Evolutionary conservation across 2,329 filamentous ascomycete genomes (phyloP).

Genomic region (Trichoderma citrinoviride): DNA sequence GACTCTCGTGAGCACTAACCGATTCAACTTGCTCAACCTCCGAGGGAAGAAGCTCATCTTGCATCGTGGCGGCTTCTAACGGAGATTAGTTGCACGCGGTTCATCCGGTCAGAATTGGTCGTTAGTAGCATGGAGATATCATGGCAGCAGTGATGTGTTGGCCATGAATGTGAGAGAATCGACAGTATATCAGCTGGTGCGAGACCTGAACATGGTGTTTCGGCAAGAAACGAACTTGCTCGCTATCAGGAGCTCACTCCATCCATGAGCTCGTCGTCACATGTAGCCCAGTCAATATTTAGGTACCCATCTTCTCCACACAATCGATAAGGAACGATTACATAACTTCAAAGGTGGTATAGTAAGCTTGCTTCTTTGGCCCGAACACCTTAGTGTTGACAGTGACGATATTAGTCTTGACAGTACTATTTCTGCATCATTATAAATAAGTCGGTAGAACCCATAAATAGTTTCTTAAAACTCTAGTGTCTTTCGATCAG

Average conservation of each 20-base stretch:
- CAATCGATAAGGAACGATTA: neutral
- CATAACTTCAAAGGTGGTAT: neutral
- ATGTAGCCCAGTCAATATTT: neutral
- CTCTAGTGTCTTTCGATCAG: too few relatives aligned
- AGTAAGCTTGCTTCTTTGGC: neutral
- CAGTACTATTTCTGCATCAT: too few relatives aligned
- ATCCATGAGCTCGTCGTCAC: neutral
- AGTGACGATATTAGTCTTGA: too few relatives aligned
- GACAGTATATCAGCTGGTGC: neutral
- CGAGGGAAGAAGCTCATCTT: conserved; percentile 24
- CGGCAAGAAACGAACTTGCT: neutral
- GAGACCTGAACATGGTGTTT: neutral
- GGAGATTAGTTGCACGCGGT: conserved; percentile 4
- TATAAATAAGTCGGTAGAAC: too few relatives aligned
- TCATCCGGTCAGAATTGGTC: neutral
- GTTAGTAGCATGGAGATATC: conserved; percentile 1
- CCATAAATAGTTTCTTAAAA: too few relatives aligned
- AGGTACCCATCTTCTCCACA: neutral
- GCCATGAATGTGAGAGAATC: neutral
- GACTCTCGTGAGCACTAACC: conserved; percentile 21
- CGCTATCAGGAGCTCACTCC: neutral
- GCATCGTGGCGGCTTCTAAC: conserved; percentile 23
- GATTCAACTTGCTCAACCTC: conserved; percentile 29
- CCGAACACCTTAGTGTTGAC: neutral
- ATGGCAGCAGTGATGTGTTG: neutral